Conservation (phyloP, 148 eudicot species). For the Rhododendron ovatum region DNA sequence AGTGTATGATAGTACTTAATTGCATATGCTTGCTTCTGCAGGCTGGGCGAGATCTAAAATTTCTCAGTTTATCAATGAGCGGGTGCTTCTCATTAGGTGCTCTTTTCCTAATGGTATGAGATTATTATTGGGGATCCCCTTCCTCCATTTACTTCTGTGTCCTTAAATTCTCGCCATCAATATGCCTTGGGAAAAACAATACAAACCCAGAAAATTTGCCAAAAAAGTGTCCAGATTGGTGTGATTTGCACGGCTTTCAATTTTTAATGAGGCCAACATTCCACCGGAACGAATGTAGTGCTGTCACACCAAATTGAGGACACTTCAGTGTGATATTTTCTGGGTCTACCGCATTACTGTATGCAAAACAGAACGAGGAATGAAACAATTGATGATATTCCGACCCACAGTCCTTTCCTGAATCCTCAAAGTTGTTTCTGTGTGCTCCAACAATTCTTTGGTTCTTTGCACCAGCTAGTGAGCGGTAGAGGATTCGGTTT, state of each 20-base stretch:
- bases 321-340: background rate
- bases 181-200: background rate
- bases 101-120: conserved; percentile 58
- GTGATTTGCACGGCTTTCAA: background rate
- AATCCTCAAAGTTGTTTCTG: background rate
- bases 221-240: background rate
- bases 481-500: conserved; percentile 55
- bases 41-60: conserved; percentile 86
- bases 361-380: background rate
- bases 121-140: background rate
- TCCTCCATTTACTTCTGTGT: background rate
- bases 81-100: conserved; percentile 59
- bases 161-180: background rate
- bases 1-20: background rate
- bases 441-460: background rate
- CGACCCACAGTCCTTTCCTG: background rate
- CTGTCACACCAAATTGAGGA: background rate
- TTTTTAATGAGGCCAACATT: background rate
- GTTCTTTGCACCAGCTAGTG: conserved; percentile 33
- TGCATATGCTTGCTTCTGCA: conserved; percentile 29
- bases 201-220: background rate
- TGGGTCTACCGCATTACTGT: background rate
- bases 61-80: conserved; percentile 67
- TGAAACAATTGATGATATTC: background rate
- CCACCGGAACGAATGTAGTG: background rate